Evolutionary conservation across 2,329 filamentous ascomycete species (phyloP).

Genomic region (Lomentospora prolificans): DNA sequence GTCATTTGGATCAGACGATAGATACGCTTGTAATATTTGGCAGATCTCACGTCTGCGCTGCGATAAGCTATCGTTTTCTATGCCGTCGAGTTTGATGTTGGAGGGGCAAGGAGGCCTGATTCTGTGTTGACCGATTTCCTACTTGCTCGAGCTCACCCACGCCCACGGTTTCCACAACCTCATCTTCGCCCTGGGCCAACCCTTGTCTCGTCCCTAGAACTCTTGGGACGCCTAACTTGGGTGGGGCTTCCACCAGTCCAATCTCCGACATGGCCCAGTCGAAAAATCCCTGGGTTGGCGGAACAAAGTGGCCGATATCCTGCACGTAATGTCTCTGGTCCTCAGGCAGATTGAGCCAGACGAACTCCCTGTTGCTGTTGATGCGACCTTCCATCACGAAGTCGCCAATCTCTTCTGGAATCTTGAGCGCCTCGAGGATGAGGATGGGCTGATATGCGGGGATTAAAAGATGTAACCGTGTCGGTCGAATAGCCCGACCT

Average conservation of each 20-base stretch:
- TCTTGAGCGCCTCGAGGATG: conserved; percentile 23
- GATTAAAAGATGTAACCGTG: conserved; percentile 26
- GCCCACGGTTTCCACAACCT: neutral
- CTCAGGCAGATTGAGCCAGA: conserved; percentile 27
- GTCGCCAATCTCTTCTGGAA: conserved; percentile 26
- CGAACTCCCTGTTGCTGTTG: conserved; percentile 26
- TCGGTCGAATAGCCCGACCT: conserved; percentile 16
- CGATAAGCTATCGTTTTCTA: neutral
- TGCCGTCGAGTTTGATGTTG: neutral
- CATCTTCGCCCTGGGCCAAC: neutral
- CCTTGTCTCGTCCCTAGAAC: conserved; percentile 17
- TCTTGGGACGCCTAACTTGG: conserved; percentile 14
- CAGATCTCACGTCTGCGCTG: no score
- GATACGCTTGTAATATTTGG: no score
- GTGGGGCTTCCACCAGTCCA: conserved; percentile 17
- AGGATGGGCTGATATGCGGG: conserved; percentile 29
- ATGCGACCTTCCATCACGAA: conserved; percentile 28
- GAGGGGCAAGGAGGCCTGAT: no score
- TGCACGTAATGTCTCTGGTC: conserved; percentile 21
- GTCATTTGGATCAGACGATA: no score
- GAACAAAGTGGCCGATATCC: conserved; percentile 23
- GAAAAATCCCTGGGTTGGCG: conserved; percentile 18
- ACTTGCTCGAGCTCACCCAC: neutral
- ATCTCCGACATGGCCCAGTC: conserved; percentile 18
- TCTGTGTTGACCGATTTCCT: neutral